These are phyloP conservation scores for Miscanthus lutarioriparius DNA, from an alignment of 176 grass and related monocot genomes.

Conservation along the genomic window DNA sequence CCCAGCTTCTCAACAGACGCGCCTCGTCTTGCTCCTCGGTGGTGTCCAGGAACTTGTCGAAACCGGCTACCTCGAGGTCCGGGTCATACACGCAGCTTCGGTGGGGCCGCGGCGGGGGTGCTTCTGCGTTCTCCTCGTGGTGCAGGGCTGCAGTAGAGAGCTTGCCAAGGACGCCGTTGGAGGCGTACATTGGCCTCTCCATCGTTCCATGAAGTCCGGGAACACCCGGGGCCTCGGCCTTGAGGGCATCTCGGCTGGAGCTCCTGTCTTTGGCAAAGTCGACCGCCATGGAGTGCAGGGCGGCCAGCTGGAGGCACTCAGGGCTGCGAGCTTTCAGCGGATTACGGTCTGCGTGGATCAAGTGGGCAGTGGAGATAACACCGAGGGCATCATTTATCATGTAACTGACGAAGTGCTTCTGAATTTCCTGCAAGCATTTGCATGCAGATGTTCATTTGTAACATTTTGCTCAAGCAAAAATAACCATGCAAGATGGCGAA, in stretches of 20 bases:
- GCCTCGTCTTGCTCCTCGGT: conserved; percentile 56
- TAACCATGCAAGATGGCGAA: neutral
- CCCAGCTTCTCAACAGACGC: conserved; percentile 67
- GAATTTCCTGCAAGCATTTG: conserved; percentile 77
- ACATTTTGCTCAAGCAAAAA: conserved; percentile 1
- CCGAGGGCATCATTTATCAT: conserved; percentile 82
- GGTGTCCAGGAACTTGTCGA: conserved; percentile 48
- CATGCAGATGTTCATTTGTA: conserved; percentile 11
- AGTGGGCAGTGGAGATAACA: conserved; percentile 72
- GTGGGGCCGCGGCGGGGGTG: neutral
- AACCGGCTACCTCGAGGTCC: conserved; percentile 68
- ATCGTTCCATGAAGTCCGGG: conserved; percentile 92
- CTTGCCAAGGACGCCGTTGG: conserved; percentile 64
- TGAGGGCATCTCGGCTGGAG: conserved; percentile 76
- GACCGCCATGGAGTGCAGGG: conserved; percentile 87
- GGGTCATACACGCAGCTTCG: conserved; percentile 43
- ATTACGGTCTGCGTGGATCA: conserved; percentile 71
- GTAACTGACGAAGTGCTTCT: conserved; percentile 88
- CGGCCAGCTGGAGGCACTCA: conserved; percentile 73
- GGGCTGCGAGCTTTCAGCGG: conserved; percentile 71
- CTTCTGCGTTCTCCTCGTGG: conserved; percentile 33
- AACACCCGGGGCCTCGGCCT: conserved; percentile 63
- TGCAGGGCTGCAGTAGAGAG: conserved; percentile 53
- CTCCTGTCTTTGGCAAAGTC: conserved; percentile 92
- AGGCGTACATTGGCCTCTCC: conserved; percentile 65